phyloP scores from a whole-genome alignment of 2,329 filamentous ascomycete species.

The Sporothrix schenckii region DNA sequence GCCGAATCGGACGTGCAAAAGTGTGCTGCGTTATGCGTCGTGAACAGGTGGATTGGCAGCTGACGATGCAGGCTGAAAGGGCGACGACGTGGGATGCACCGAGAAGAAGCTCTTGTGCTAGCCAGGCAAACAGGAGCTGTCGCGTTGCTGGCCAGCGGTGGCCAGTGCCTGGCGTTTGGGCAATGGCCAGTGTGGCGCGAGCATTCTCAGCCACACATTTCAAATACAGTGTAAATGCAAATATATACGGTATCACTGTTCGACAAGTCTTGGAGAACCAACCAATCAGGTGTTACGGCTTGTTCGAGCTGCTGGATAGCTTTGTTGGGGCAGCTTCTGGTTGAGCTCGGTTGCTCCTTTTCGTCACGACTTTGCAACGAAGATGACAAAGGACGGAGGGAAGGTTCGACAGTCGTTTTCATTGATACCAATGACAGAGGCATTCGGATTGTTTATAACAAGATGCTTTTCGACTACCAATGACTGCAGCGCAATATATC shows the following conservation, averaged over 20 bases:
- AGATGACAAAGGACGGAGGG: not conserved
- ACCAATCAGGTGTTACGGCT: conserved; percentile 23
- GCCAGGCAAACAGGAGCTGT: conserved; percentile 28
- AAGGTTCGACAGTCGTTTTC: too few species aligned
- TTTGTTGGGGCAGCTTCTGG: not conserved
- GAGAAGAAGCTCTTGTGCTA: conserved; percentile 20
- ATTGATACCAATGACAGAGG: too few species aligned
- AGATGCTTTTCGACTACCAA: too few species aligned
- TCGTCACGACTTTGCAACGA: not conserved
- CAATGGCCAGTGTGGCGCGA: conserved; percentile 16
- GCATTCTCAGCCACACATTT: conserved; percentile 24
- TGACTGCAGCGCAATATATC: too few species aligned
- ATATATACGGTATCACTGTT: not conserved
- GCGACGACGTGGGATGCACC: conserved; percentile 8
- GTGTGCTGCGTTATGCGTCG: conserved; percentile 1
- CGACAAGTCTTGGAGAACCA: not conserved
- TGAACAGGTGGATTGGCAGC: not conserved
- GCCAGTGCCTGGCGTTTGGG: not conserved
- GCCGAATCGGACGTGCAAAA: not conserved
- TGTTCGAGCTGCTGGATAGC: not conserved
- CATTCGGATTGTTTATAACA: too few species aligned
- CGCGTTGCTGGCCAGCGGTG: conserved; percentile 22
- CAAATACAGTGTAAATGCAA: not conserved
- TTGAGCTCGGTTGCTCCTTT: not conserved
- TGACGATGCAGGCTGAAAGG: conserved; percentile 19